These are phyloP conservation scores for Phellinidium pouzarii DNA, from an alignment of 1,284 basidiomycete genomes.

Conservation along the genomic window DNA sequence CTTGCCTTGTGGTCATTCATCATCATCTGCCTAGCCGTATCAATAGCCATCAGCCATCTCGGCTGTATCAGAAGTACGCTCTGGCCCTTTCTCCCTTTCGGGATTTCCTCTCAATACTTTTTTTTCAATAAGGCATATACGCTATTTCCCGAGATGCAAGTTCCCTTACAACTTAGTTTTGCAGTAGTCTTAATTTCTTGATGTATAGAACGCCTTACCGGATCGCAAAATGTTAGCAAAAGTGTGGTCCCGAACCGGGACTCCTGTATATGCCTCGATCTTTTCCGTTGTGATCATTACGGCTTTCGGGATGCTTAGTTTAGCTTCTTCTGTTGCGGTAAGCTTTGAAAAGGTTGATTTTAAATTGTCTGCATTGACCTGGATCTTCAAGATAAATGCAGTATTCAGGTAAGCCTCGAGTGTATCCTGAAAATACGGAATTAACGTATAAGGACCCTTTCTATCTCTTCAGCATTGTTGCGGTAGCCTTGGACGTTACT, in stretches of 20 bases:
- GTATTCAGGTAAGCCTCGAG: slow-evolving; percentile 19
- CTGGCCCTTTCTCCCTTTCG: background rate
- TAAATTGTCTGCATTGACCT: too few species aligned
- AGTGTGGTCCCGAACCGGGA: slow-evolving; percentile 20
- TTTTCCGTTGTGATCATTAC: slow-evolving; percentile 21
- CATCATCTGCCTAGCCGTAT: slow-evolving; percentile 21
- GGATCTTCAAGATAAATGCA: slow-evolving; percentile 20
- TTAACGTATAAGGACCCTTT: background rate
- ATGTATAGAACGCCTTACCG: slow-evolving; percentile 20
- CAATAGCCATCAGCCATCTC: slow-evolving; percentile 21
- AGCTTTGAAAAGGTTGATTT: background rate
- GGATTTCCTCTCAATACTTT: background rate
- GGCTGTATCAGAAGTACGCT: slow-evolving; percentile 20
- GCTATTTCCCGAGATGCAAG: slow-evolving; percentile 22
- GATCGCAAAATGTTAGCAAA: slow-evolving; percentile 19
- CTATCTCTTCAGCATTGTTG: slow-evolving; percentile 18
- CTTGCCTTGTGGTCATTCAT: slow-evolving; percentile 22
- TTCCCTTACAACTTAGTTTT: background rate
- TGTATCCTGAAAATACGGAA: background rate
- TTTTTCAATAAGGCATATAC: slow-evolving; percentile 17
- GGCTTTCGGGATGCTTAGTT: slow-evolving; percentile 23
- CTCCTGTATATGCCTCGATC: slow-evolving; percentile 23
- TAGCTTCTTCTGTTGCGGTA: slow-evolving; percentile 22
- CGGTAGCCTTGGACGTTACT: slow-evolving; percentile 22
- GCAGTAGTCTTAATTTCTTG: background rate